Percentiles rank a stretch among this genome's conserved stretches.
Conservation (phyloP, 257 asterid genomes). For the Penstemon eatonii region DNA sequence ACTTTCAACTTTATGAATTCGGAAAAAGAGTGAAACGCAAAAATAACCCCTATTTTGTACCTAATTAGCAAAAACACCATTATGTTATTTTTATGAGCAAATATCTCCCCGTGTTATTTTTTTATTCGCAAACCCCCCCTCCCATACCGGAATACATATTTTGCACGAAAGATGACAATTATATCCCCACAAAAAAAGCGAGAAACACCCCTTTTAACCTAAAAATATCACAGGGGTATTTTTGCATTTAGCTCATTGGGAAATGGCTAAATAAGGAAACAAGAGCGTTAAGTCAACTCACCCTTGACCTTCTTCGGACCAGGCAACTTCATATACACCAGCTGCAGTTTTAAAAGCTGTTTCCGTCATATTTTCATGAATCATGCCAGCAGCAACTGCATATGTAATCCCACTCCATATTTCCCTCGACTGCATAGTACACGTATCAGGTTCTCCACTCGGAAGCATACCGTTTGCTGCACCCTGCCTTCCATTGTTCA, state of each 20-base stretch:
- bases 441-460: conserved; percentile 74
- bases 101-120: too few species aligned
- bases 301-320: conserved; percentile 88
- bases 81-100: too few species aligned
- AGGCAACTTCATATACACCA: conserved; percentile 74
- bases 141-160: too few species aligned
- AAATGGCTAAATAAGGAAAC: background rate
- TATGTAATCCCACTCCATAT: conserved; percentile 94
- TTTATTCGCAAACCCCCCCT: too few species aligned
- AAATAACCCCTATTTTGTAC: too few species aligned
- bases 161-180: too few species aligned
- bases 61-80: too few species aligned
- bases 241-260: too few species aligned
- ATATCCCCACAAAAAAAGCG: too few species aligned
- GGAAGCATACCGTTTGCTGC: conserved; percentile 96
- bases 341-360: conserved; percentile 83
- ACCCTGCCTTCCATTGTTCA: conserved; percentile 75
- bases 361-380: conserved; percentile 76
- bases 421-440: conserved; percentile 87
- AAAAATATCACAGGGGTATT: too few species aligned
- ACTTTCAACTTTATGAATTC: background rate
- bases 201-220: too few species aligned
- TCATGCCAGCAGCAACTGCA: conserved; percentile 93
- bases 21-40: too few species aligned
- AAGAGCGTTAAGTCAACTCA: conserved; percentile 33